Evolutionary conservation across 176 grass and related monocot genomes (phyloP).

Genomic region (Triticum aestivum): DNA sequence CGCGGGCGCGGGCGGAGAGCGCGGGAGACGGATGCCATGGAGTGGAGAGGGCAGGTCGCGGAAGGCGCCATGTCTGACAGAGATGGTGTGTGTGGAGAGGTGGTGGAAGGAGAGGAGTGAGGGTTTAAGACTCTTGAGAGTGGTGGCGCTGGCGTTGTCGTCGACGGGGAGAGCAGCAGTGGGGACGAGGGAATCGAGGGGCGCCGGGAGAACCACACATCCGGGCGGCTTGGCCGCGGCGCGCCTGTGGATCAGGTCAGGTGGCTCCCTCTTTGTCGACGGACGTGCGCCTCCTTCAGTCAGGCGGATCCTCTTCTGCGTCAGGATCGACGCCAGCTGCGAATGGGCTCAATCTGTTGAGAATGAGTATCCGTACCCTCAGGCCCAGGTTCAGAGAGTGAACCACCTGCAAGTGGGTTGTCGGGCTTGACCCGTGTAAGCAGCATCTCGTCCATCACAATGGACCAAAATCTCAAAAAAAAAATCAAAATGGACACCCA

Average conservation of each 20-base stretch:
- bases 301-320: no score
- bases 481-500: no score
- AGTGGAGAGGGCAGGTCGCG: slow-evolving; percentile 21
- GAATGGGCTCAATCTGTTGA: no score
- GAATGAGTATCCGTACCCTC: no score
- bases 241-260: slow-evolving; percentile 40
- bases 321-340: no score
- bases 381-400: no score
- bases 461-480: no score
- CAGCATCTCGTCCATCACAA: no score
- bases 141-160: neutral
- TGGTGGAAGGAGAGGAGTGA: slow-evolving; percentile 8
- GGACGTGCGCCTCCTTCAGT: no score
- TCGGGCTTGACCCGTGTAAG: no score
- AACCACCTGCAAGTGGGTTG: no score
- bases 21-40: slow-evolving; percentile 73
- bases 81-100: neutral
- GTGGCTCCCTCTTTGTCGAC: slow-evolving; percentile 2
- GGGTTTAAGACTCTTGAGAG: slow-evolving; percentile 27
- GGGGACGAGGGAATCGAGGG: slow-evolving; percentile 15
- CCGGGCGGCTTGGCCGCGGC: slow-evolving; percentile 12
- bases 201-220: slow-evolving; percentile 37
- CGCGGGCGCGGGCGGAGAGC: slow-evolving; percentile 44
- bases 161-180: slow-evolving; percentile 1
- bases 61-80: slow-evolving; percentile 16